Percentiles rank a stretch among this genome's conserved stretches.
phyloP scores from a whole-genome alignment of 768 basidiomycete species.

The Daedaleopsis nitida region DNA sequence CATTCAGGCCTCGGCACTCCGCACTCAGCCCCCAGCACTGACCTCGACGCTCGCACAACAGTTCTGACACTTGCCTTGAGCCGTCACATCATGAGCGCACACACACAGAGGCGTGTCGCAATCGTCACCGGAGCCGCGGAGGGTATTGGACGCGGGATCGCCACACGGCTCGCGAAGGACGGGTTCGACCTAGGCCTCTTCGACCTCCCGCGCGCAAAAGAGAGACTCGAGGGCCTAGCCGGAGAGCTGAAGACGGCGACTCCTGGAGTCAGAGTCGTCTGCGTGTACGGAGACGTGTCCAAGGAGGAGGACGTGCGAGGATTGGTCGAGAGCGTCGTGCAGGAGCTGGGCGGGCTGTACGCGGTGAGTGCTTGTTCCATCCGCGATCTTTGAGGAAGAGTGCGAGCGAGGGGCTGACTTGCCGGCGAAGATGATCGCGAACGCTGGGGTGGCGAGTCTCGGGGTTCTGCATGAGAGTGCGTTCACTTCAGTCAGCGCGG shows the following conservation, averaged over 20 bases:
- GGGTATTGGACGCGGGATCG: conserved; percentile 32
- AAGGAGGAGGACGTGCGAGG: conserved; percentile 40
- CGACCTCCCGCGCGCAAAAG: conserved; percentile 21
- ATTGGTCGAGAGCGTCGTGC: conserved; percentile 36
- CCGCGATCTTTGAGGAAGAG: no score
- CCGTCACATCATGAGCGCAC: no score
- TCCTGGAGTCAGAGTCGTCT: conserved; percentile 23
- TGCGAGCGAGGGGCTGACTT: no score
- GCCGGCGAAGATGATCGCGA: conserved; percentile 29
- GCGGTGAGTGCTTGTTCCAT: conserved; percentile 38
- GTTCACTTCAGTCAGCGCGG: neutral
- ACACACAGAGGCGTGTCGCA: conserved; percentile 20
- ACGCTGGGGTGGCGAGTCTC: conserved; percentile 26
- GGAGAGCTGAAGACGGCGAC: conserved; percentile 11
- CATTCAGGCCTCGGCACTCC: no score
- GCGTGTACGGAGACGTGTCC: conserved; percentile 43
- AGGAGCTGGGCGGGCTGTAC: conserved; percentile 45
- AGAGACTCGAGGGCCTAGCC: conserved; percentile 17
- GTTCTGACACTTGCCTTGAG: no score
- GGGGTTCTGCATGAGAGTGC: conserved; percentile 19
- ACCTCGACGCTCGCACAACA: no score
- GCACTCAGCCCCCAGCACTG: no score
- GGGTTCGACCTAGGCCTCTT: conserved; percentile 25
- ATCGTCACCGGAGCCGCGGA: conserved; percentile 33
- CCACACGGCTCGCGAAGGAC: conserved; percentile 28